Base-by-base conservation (phyloP, 1,284 basidiomycete genomes). In the Tetrapyrgos nigripes region DNA sequence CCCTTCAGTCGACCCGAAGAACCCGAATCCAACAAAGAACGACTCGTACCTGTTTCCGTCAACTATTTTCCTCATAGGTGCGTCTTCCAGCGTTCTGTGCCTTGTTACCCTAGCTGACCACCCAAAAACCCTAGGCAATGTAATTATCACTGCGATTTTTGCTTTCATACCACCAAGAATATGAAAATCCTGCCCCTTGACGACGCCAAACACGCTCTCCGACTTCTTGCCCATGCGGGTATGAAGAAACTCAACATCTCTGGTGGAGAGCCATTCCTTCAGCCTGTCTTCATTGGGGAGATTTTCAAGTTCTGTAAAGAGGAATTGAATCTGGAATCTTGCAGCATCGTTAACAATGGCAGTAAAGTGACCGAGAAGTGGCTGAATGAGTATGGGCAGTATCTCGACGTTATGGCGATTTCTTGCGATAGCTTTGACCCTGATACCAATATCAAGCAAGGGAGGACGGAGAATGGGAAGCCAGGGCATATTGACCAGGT, bases 231-330 rank as follows among this genome's bases (percentile, higher is more conserved):
- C 1, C 63, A 73, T 2, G 70, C 70, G 0, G 77, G 78, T 0
- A 79, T 80, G 77, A 68, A 65, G 54, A 80, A 80, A 50, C 64
- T 79, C 17, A 78, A 80, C 55, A 78, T 78, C 56, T 73, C 71
- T 48, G 78, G 78, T 1, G 78, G 78, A 0, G 77, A 80, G 45
- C 78, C 78, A 0, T 77, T 79, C 58, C 70, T 80, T 11, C 65
- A 78, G 45, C 68, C 78, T 0, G 59, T 64, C 0, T 77, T 75
- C 52, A 72, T 79, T 8, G 76, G 78, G 0, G 75, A 78, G 28
- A 50, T 78, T 0, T 78, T 79, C 67, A 66, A 69, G 3, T 79
- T 69, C 43, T 78, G 77, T 59, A 79, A 79, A 59, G 74, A 76
- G 27, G 77, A 77, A 9, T 70, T 79, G 0, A 33, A 61, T 0